Evolutionary conservation across 148 eudicot genomes (phyloP).

Genomic region (Rheum nobile): DNA sequence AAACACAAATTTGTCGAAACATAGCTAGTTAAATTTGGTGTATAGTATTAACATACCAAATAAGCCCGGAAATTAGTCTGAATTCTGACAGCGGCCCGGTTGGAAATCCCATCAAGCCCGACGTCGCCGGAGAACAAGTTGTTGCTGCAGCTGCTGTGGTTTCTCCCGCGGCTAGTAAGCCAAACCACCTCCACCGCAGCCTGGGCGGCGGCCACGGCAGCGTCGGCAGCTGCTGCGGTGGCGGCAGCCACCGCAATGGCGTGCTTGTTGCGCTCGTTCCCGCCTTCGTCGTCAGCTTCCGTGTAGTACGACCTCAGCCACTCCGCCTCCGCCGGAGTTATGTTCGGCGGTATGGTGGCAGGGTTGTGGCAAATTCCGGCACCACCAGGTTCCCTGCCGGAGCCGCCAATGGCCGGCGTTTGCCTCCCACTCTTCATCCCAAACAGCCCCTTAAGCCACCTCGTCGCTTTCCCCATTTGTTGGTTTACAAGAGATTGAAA

Average conservation of each 20-base stretch:
- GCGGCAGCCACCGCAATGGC: slow-evolving; percentile 76
- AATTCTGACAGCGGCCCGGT: slow-evolving; percentile 56
- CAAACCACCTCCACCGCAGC: slow-evolving; percentile 70
- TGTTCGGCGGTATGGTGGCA: slow-evolving; percentile 32
- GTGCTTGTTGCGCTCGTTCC: slow-evolving; percentile 49
- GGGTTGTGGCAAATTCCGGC: slow-evolving; percentile 26
- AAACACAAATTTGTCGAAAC: background rate
- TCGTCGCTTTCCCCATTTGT: slow-evolving; percentile 8
- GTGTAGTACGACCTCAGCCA: slow-evolving; percentile 46
- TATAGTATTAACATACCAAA: slow-evolving; percentile 53
- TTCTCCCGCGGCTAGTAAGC: slow-evolving; percentile 50
- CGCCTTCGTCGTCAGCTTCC: slow-evolving; percentile 27
- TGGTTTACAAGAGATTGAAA: background rate
- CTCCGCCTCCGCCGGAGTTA: slow-evolving; percentile 40
- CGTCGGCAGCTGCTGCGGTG: slow-evolving; percentile 71
- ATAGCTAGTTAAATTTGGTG: no score
- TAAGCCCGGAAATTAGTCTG: slow-evolving; percentile 59
- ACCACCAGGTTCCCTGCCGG: background rate
- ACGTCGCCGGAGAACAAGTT: slow-evolving; percentile 1
- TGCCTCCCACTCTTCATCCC: background rate
- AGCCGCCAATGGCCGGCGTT: background rate
- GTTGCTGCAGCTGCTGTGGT: background rate
- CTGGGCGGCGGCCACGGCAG: slow-evolving; percentile 76
- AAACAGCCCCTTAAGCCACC: slow-evolving; percentile 7
- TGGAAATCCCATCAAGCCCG: slow-evolving; percentile 20